Conservation (phyloP, 768 basidiomycete genomes). For the Harrya chromipes region DNA sequence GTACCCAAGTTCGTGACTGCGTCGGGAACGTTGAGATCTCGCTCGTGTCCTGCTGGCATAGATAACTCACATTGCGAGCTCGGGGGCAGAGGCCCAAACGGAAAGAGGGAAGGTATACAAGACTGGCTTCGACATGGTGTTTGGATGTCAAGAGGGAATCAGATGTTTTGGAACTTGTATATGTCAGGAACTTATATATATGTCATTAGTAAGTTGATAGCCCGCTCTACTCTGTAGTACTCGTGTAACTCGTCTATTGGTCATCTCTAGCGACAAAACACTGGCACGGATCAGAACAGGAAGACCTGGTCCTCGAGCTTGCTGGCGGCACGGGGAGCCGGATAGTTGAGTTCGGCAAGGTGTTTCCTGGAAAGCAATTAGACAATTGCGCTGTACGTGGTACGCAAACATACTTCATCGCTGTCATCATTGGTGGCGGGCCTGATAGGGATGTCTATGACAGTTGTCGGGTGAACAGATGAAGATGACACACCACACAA, state of each 20-base stretch:
- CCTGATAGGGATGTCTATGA: constrained; percentile 33
- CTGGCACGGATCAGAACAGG: constrained; percentile 31
- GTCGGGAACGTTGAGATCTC: not conserved
- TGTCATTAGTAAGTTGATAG: not conserved
- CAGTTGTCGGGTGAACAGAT: constrained; percentile 4
- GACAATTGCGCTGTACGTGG: not conserved
- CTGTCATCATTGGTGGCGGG: constrained; percentile 73
- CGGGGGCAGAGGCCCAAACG: constrained; percentile 41
- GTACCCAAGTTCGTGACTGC: constrained; percentile 45
- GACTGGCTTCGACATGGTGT: constrained; percentile 19
- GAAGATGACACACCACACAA: constrained; percentile 67
- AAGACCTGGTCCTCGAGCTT: constrained; percentile 83
- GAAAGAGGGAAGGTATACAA: constrained; percentile 37
- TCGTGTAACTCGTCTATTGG: constrained; percentile 4
- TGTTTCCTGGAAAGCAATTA: constrained; percentile 60
- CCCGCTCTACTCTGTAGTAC: constrained; percentile 1
- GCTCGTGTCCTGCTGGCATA: no score
- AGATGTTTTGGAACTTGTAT: no score
- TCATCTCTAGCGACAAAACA: not conserved
- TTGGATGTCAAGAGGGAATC: no score
- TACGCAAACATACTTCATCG: constrained; percentile 65
- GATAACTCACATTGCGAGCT: constrained; percentile 40
- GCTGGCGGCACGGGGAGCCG: constrained; percentile 84
- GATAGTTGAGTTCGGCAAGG: constrained; percentile 83
- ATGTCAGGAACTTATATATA: no score